These are phyloP conservation scores for Clarireedia hainanense DNA, from an alignment of 2,329 filamentous ascomycete species.

Conservation along the genomic window DNA sequence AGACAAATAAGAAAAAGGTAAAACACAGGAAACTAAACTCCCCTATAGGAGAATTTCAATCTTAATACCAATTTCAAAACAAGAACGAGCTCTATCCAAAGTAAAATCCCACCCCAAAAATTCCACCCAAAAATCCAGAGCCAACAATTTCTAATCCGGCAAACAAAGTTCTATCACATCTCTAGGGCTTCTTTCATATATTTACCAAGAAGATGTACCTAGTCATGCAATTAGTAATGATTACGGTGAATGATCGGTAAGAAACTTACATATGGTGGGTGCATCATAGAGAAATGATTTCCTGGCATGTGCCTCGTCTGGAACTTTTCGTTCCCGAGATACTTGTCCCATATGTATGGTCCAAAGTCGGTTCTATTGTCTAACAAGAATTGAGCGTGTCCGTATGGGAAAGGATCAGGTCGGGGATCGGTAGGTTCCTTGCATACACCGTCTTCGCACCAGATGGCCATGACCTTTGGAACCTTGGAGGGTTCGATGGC, in stretches of 20 bases:
- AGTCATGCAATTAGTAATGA: background rate
- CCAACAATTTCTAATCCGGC: background rate
- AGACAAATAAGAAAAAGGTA: no score
- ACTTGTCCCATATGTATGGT: conserved; percentile 7
- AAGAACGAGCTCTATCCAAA: background rate
- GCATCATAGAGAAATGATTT: conserved; percentile 23
- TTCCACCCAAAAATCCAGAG: no score
- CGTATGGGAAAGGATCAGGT: conserved; percentile 6
- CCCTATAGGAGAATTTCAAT: no score
- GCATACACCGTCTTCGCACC: conserved; percentile 9
- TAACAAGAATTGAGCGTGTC: conserved; percentile 6
- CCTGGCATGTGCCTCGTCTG: conserved; percentile 33
- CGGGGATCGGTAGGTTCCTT: conserved; percentile 35
- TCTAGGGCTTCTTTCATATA: conserved; percentile 5
- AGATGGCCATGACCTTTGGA: conserved; percentile 6
- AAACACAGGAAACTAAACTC: no score
- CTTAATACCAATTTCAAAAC: background rate
- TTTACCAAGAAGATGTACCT: conserved; percentile 6
- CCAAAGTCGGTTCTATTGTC: conserved; percentile 9
- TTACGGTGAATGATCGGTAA: background rate
- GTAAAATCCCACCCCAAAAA: background rate
- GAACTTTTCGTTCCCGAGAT: conserved; percentile 28
- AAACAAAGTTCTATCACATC: conserved; percentile 1
- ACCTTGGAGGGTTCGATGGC: conserved; percentile 1
- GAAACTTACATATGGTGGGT: conserved; percentile 30